Conservation (phyloP, 2,329 filamentous ascomycete species). For the Hymenoscyphus fructigenus region DNA sequence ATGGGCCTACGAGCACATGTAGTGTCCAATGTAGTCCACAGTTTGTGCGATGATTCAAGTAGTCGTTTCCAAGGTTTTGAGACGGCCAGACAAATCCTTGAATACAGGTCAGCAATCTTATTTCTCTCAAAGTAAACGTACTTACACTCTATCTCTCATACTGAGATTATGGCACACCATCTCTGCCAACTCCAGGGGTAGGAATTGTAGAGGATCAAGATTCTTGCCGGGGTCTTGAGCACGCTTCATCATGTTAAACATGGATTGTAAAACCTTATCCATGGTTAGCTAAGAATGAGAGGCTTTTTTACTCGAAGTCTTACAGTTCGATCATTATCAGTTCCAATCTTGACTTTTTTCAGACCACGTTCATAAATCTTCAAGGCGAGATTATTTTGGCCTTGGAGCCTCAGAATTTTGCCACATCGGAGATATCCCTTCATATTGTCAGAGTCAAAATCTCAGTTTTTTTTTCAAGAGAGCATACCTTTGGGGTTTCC, state of each 20-base stretch:
- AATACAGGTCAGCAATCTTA: conserved; percentile 11
- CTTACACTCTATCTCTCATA: conserved; percentile 35
- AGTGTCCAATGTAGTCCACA: conserved; percentile 36
- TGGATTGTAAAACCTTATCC: conserved; percentile 32
- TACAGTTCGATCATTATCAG: conserved; percentile 32
- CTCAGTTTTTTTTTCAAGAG: too few species aligned
- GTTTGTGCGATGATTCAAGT: conserved; percentile 31
- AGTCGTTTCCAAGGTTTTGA: conserved; percentile 34
- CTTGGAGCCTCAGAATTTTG: conserved; percentile 35
- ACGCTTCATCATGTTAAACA: conserved; percentile 33
- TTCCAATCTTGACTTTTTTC: conserved; percentile 35
- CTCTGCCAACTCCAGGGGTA: conserved; percentile 37
- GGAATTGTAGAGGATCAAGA: conserved; percentile 35
- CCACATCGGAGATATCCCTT: conserved; percentile 38
- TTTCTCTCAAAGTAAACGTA: neutral
- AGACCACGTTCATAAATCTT: conserved; percentile 38
- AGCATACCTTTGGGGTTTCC: conserved; percentile 32
- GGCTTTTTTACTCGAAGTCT: conserved; percentile 1
- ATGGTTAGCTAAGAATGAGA: neutral
- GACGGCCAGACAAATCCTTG: conserved; percentile 34
- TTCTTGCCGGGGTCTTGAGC: conserved; percentile 27
- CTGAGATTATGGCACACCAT: conserved; percentile 34
- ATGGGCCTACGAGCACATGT: conserved; percentile 21
- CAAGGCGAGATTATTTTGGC: conserved; percentile 32
- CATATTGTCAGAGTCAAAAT: neutral